Evolutionary conservation across 2,329 filamentous ascomycete genomes (phyloP), one percentile per base, ranked within the genome.

Genomic region (Fusarium bactridioides): DNA sequence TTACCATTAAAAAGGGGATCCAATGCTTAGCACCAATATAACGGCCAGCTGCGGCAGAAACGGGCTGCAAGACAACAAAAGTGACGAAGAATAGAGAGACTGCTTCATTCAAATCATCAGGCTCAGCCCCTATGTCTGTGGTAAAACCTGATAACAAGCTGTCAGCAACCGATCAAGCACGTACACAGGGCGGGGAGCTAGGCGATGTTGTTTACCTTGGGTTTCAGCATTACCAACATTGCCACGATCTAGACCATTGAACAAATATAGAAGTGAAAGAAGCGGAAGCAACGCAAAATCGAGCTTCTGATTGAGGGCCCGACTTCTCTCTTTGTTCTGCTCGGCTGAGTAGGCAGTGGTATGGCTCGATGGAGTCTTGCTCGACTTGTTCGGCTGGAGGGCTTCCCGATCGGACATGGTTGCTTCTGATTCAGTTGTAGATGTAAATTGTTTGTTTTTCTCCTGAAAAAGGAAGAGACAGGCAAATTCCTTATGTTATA

Each of bases 181-280:
- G 13, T 10, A 16, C 23, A 33, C 35, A 53, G 19, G 35, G 31
- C 35, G 25, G 23, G n/a, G 18, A 38, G 29, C 33, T 9, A 41
- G 19, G 41, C 7, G 15, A 23, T 47, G 19, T 11, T n/a, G 18
- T 33, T 59, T 58, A 81, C 81, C 76, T 76, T 82, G 74, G 9
- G 82, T 80, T 64, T 82, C 79, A 10, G 83, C 82, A 65, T 84
- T 84, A 33, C 82, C 83, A 37, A 84, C 77, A 33, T 84, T 84
- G 27, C 80, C 78, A 37, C 82, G 78, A 65, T 84, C 82, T 5
- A 84, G 77, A 4, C 81, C 80, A 61, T 84, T 84, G 67, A 83
- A 82, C 7, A 84, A 75, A 48, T 83, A 84, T 21, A 84, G 75
- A 15, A 82, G 74, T 18, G 82, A 83, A 5, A 84, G 71, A 10